Conservation (phyloP, 176 grass and related monocot genomes). For the Calamus simplicifolius region DNA sequence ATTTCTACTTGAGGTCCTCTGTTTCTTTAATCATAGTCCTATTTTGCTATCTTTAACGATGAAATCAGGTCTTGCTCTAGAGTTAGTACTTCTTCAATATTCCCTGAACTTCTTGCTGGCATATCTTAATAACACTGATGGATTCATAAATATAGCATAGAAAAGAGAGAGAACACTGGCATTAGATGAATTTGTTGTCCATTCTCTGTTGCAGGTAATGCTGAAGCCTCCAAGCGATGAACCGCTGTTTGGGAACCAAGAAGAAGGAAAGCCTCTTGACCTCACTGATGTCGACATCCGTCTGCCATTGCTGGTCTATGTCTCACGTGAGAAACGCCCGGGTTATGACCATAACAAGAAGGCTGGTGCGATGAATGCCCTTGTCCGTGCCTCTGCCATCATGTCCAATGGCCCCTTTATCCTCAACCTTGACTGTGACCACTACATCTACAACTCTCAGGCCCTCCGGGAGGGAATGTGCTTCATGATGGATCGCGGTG, state of each 20-base stretch:
- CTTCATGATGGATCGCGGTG: conserved; percentile 99
- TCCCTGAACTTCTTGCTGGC: no score
- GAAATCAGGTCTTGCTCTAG: no score
- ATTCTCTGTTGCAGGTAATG: conserved; percentile 63
- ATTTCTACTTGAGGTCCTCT: no score
- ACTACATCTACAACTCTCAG: conserved; percentile 94
- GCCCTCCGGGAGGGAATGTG: conserved; percentile 95
- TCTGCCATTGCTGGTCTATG: conserved; percentile 83
- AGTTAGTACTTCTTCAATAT: no score
- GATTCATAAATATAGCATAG: no score
- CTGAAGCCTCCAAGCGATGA: conserved; percentile 85
- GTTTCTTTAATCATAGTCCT: no score
- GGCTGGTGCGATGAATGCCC: conserved; percentile 96
- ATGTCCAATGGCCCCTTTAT: conserved; percentile 99
- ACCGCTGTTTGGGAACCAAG: conserved; percentile 47
- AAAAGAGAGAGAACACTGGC: no score
- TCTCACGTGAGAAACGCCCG: conserved; percentile 92
- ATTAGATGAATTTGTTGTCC: no score
- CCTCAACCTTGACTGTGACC: conserved; percentile 94
- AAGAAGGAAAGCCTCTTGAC: conserved; percentile 67
- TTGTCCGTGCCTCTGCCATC: conserved; percentile 82
- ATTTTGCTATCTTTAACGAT: no score
- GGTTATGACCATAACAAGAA: conserved; percentile 99
- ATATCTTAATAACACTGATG: no score
- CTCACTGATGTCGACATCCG: conserved; percentile 83